These are phyloP conservation scores for Kwoniella pini DNA, from an alignment of 768 basidiomycete species.

Conservation along the genomic window DNA sequence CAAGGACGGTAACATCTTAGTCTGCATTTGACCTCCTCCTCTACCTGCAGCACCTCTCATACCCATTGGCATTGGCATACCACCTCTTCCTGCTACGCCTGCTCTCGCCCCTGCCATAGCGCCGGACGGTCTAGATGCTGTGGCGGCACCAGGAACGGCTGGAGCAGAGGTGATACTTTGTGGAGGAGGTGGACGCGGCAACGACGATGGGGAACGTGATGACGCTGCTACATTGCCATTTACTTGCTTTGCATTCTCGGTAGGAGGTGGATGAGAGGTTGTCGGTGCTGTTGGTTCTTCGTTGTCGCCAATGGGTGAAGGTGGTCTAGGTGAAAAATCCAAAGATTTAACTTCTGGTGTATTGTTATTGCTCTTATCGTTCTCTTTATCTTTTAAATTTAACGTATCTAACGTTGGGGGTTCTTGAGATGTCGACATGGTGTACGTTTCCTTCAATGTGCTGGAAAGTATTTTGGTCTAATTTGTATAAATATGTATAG, in stretches of 20 bases:
- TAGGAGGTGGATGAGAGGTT: constrained; percentile 16
- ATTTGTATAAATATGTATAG: no score
- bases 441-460: constrained; percentile 4
- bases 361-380: neutral
- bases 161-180: constrained; percentile 18
- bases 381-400: constrained; percentile 7
- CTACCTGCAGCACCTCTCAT: constrained; percentile 36
- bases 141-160: constrained; percentile 8
- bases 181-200: constrained; percentile 22
- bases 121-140: constrained; percentile 1
- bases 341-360: neutral
- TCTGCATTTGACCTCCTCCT: constrained; percentile 27
- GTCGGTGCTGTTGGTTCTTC: constrained; percentile 14
- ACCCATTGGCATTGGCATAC: constrained; percentile 43
- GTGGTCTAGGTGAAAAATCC: constrained; percentile 15
- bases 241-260: neutral
- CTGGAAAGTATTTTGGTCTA: neutral
- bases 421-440: constrained; percentile 14
- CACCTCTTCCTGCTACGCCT: constrained; percentile 19
- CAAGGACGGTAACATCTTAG: constrained; percentile 73
- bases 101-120: constrained; percentile 5
- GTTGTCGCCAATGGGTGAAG: neutral
- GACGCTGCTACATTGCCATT: constrained; percentile 4
- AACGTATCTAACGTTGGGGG: constrained; percentile 21
- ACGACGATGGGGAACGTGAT: neutral